A percentile compares a stretch with the other conserved stretches of the same genome.
phyloP scores from a whole-genome alignment of 805 yeast species.

The Teunomyces gatunensis region DNA sequence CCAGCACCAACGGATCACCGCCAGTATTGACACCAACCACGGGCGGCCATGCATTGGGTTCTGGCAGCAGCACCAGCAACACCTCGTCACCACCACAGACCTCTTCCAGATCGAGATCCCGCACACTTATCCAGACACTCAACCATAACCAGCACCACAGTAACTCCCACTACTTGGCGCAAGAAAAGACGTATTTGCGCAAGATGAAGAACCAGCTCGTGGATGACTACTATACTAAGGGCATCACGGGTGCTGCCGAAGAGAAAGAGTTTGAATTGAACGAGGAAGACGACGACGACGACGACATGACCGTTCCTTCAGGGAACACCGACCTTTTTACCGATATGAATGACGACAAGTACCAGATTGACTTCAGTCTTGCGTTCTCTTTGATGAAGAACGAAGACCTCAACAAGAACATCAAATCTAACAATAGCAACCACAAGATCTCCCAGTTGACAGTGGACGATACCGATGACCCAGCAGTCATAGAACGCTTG shows the following conservation, averaged over 20 bases:
- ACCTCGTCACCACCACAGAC: background rate
- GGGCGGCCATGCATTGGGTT: background rate
- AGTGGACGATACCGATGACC: conserved; percentile 41
- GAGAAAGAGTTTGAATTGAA: conserved; percentile 24
- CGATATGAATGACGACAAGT: conserved; percentile 42
- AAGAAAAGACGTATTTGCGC: conserved; percentile 64
- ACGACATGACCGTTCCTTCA: conserved; percentile 33
- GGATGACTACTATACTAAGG: conserved; percentile 74
- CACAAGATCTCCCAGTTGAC: conserved; percentile 36
- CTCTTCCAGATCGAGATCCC: conserved; percentile 12
- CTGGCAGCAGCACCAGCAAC: background rate
- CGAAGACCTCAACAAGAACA: conserved; percentile 10
- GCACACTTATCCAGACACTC: conserved; percentile 18
- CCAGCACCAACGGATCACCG: background rate
- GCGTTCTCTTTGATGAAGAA: conserved; percentile 36
- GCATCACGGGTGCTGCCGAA: conserved; percentile 45
- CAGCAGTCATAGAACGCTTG: conserved; percentile 65
- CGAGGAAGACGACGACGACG: conserved; percentile 26
- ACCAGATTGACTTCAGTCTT: conserved; percentile 47
- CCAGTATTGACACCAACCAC: background rate
- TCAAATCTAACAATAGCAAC: conserved; percentile 20
- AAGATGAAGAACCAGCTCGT: conserved; percentile 57
- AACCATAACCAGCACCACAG: conserved; percentile 14
- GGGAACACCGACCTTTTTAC: conserved; percentile 34
- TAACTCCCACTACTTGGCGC: conserved; percentile 49